Conservation (phyloP, 495 filamentous ascomycete genomes). For the Lophiotrema nucula region DNA sequence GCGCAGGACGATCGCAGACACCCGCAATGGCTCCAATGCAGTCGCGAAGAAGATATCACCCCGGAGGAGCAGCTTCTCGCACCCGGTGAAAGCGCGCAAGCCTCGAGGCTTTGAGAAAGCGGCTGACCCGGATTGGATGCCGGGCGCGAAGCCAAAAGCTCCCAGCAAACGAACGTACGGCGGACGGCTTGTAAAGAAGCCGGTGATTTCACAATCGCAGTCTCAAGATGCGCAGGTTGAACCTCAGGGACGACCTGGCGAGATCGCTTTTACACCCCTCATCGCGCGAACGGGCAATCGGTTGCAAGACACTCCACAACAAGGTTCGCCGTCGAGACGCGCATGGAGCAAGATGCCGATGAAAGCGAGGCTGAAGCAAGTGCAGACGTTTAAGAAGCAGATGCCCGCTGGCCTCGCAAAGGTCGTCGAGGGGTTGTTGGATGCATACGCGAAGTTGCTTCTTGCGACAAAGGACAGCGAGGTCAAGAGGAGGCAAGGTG, state of each 20-base stretch:
- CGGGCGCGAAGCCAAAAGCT: constrained; percentile 4
- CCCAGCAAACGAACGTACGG: constrained; percentile 20
- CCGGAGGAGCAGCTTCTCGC: constrained; percentile 11
- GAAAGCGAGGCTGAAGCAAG: constrained; percentile 8
- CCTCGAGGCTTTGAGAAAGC: constrained; percentile 29
- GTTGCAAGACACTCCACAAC: constrained; percentile 23
- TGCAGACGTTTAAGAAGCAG: constrained; percentile 24
- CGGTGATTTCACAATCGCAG: background rate
- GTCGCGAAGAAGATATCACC: constrained; percentile 1
- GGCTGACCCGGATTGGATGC: constrained; percentile 32
- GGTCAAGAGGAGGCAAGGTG: constrained; percentile 23
- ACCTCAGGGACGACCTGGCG: constrained; percentile 18
- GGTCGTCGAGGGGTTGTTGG: constrained; percentile 22
- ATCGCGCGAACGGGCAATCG: constrained; percentile 10
- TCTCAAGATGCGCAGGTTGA: background rate
- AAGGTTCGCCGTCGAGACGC: constrained; percentile 16
- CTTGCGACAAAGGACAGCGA: constrained; percentile 13
- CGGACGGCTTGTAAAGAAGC: constrained; percentile 8
- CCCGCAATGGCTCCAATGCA: background rate
- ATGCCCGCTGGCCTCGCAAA: constrained; percentile 24
- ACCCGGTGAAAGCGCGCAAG: constrained; percentile 13
- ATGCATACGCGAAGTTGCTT: constrained; percentile 29
- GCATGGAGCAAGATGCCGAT: constrained; percentile 1
- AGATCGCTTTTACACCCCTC: constrained; percentile 28
- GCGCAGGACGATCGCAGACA: constrained; percentile 3